These are phyloP conservation scores for Zygosaccharomyces bisporus DNA, from an alignment of 805 yeast species.

Conservation along the genomic window DNA sequence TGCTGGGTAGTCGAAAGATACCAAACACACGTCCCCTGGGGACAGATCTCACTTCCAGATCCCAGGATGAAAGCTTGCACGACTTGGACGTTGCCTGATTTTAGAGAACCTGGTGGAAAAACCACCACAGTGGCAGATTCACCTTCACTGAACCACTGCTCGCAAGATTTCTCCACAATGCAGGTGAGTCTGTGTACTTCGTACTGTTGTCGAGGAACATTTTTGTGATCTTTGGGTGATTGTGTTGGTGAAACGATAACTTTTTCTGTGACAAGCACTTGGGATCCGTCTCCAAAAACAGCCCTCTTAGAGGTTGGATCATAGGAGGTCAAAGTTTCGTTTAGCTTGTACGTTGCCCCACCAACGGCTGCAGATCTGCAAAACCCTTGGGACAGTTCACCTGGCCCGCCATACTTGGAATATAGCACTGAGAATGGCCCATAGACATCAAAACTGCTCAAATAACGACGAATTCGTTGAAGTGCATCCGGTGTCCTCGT, in stretches of 20 bases:
- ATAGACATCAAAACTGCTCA: slow-evolving; percentile 82
- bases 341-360: slow-evolving; percentile 87
- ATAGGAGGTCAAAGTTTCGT: slow-evolving; percentile 59
- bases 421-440: slow-evolving; percentile 92
- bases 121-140: slow-evolving; percentile 86
- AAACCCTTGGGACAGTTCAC: slow-evolving; percentile 94
- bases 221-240: slow-evolving; percentile 43
- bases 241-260: slow-evolving; percentile 73
- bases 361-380: slow-evolving; percentile 98
- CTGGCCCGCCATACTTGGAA: slow-evolving; percentile 93
- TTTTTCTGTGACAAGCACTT: slow-evolving; percentile 73
- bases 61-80: slow-evolving; percentile 88
- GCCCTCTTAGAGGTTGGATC: slow-evolving; percentile 69
- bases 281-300: slow-evolving; percentile 67
- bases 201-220: slow-evolving; percentile 44
- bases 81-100: slow-evolving; percentile 60
- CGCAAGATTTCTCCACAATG: slow-evolving; percentile 80
- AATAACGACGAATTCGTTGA: slow-evolving; percentile 75
- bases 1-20: slow-evolving; percentile 76
- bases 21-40: slow-evolving; percentile 86
- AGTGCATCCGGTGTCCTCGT: slow-evolving; percentile 72
- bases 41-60: slow-evolving; percentile 82
- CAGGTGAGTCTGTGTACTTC: slow-evolving; percentile 74
- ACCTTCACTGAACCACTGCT: slow-evolving; percentile 84
- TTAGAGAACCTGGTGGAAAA: slow-evolving; percentile 81